Conservation (phyloP, 257 asterid species). For the Knoxia roxburghii region DNA sequence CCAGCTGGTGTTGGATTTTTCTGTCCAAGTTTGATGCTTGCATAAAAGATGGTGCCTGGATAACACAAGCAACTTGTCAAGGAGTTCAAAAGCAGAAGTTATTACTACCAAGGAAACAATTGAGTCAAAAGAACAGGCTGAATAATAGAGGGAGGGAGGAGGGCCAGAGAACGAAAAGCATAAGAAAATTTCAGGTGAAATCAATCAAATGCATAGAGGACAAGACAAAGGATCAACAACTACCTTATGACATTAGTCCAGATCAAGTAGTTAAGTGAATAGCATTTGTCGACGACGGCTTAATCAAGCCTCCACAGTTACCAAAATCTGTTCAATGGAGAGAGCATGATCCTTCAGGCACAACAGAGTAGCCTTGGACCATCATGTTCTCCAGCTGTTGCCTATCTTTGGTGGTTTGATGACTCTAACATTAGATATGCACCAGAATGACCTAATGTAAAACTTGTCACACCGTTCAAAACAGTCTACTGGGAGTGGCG, state of each 20-base stretch:
- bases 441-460: background rate
- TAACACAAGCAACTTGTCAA: background rate
- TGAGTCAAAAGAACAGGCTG: background rate
- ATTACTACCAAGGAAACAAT: background rate
- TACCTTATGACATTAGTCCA: background rate
- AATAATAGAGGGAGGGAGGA: background rate
- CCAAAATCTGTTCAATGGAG: background rate
- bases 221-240: background rate
- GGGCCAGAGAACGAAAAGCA: background rate
- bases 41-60: background rate
- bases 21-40: background rate
- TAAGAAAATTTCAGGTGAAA: background rate
- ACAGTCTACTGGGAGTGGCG: conserved; percentile 19
- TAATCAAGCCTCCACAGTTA: background rate
- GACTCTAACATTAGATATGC: background rate
- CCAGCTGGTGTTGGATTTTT: background rate
- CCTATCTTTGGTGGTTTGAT: background rate
- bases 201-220: background rate
- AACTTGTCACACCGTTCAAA: background rate
- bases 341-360: background rate
- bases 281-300: background rate
- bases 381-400: background rate
- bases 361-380: background rate
- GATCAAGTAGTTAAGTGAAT: background rate
- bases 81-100: background rate